Evolutionary conservation across 106 monocot genomes (phyloP).

Genomic region (Phalaenopsis equestris): DNA sequence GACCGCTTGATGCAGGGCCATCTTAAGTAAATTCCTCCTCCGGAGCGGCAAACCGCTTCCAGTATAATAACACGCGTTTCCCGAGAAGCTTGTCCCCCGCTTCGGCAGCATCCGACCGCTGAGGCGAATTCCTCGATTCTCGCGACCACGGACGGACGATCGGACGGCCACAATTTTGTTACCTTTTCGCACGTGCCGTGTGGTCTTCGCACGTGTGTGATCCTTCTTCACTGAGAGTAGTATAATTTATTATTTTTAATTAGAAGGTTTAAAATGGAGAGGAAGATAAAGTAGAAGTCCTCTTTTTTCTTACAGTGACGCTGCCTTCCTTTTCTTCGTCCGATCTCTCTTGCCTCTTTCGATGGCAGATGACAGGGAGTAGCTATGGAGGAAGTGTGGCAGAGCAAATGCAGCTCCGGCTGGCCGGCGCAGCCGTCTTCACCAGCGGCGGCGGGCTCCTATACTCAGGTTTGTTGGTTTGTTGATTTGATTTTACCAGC

Average conservation of each 20-base stretch:
- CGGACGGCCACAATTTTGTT: no score
- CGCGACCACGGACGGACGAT: no score
- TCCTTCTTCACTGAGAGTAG: no score
- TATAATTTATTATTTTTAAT: no score
- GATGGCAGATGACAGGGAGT: neutral
- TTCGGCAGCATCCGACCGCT: neutral
- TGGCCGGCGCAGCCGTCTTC: slow-evolving; percentile 13
- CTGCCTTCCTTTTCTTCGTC: neutral
- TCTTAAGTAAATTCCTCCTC: slow-evolving; percentile 1
- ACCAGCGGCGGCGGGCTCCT: neutral
- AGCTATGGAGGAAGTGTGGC: slow-evolving; percentile 43
- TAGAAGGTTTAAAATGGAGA: no score
- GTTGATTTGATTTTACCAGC: neutral
- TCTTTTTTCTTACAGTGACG: no score
- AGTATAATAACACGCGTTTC: neutral
- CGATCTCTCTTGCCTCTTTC: neutral
- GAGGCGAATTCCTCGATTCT: neutral
- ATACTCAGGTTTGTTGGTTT: neutral
- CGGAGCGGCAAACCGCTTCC: neutral
- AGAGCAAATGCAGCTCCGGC: slow-evolving; percentile 24
- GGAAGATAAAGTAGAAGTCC: no score
- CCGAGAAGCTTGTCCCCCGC: neutral
- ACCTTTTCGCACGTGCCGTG: neutral
- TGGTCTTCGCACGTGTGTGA: no score
- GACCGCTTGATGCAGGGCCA: neutral